Conservation (phyloP, 1,139 yeast genomes). For the Blastobotrys ciferrii region DNA sequence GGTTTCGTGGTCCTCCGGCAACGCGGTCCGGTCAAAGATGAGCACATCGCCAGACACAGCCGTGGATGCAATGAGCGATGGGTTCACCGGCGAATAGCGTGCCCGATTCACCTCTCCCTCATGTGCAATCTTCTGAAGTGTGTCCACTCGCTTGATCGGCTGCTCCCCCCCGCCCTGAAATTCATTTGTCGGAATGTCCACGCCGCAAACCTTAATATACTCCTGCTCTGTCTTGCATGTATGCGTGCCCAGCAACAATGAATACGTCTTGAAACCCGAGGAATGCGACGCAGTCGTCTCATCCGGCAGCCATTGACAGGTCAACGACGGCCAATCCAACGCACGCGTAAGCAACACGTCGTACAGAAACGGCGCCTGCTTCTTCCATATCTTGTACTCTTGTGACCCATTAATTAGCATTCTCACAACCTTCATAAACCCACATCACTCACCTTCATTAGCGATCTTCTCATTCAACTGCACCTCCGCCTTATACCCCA, state of each 20-base stretch:
- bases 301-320: constrained; percentile 43
- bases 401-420: not conserved
- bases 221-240: constrained; percentile 77
- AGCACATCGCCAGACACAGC: constrained; percentile 70
- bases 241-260: constrained; percentile 73
- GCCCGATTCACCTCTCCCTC: constrained; percentile 76
- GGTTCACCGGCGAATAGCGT: constrained; percentile 72
- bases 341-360: constrained; percentile 71
- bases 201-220: constrained; percentile 70
- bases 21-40: constrained; percentile 51
- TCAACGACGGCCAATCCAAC: constrained; percentile 52
- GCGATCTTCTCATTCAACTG: constrained; percentile 48
- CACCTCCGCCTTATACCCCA: constrained; percentile 36
- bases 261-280: constrained; percentile 29
- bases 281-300: constrained; percentile 15
- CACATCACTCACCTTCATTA: constrained; percentile 41
- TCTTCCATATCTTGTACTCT: constrained; percentile 63
- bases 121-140: constrained; percentile 35
- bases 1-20: constrained; percentile 27
- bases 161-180: constrained; percentile 22
- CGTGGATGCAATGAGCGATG: constrained; percentile 67
- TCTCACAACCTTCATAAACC: too few species aligned
- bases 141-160: constrained; percentile 52
- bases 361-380: constrained; percentile 81
- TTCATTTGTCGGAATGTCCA: constrained; percentile 55